Evolutionary conservation across 768 basidiomycete genomes (phyloP).

Genomic region (Xerocomellus amylosporus): DNA sequence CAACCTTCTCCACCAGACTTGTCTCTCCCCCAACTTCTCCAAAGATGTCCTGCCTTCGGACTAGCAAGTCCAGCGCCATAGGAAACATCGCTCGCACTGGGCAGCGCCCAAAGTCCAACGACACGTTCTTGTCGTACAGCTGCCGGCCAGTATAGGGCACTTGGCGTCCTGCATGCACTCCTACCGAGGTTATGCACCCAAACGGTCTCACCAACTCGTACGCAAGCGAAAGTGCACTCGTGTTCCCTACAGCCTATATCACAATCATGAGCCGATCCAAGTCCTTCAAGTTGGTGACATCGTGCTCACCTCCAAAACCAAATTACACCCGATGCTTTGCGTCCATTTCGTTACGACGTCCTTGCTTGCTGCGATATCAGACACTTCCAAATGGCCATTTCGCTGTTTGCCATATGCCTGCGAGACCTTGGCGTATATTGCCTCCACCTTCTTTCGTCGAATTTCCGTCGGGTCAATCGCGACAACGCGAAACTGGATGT

Average conservation of each 20-base stretch:
- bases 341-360: constrained; percentile 51
- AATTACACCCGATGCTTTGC: constrained; percentile 55
- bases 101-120: constrained; percentile 78
- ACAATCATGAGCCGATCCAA: background rate
- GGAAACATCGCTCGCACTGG: constrained; percentile 79
- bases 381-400: constrained; percentile 47
- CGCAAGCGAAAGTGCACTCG: constrained; percentile 58
- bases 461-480: constrained; percentile 60
- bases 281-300: background rate
- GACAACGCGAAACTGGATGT: constrained; percentile 52
- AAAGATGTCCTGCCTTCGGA: constrained; percentile 70
- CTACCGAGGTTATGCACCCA: constrained; percentile 72
- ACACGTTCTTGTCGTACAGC: constrained; percentile 75
- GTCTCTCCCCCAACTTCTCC: constrained; percentile 61
- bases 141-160: constrained; percentile 56
- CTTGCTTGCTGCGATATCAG: constrained; percentile 52
- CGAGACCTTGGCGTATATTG: constrained; percentile 52
- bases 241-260: constrained; percentile 65
- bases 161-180: constrained; percentile 56
- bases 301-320: constrained; percentile 59
- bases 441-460: constrained; percentile 58
- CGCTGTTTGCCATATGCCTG: constrained; percentile 32
- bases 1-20: constrained; percentile 67
- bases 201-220: constrained; percentile 73
- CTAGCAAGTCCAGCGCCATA: constrained; percentile 62